Conservation (phyloP, 805 yeast genomes). For the Cyberlindnera sargentensis region DNA sequence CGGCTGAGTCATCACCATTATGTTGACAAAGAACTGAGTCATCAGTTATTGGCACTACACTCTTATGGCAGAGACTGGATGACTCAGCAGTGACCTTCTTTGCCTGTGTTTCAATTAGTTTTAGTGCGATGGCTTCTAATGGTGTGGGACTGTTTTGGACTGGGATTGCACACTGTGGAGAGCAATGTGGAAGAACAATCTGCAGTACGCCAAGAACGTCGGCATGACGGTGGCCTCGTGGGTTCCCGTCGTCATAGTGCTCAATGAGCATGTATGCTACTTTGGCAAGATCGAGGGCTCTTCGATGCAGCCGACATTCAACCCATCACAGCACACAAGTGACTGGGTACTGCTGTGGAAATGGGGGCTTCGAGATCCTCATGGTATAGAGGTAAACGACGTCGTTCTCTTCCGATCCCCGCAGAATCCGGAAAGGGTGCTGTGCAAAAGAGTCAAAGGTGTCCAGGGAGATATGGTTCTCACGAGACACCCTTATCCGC, state of each 20-base stretch:
- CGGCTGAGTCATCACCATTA: too few relatives aligned
- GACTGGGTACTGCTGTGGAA: slow-evolving; percentile 71
- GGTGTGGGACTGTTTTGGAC: too few relatives aligned
- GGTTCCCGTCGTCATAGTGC: slow-evolving; percentile 72
- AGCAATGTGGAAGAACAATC: background rate
- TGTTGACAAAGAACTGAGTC: too few relatives aligned
- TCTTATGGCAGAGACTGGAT: too few relatives aligned
- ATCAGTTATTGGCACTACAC: too few relatives aligned
- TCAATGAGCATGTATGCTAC: slow-evolving; percentile 65
- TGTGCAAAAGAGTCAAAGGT: slow-evolving; percentile 76
- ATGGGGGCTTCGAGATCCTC: slow-evolving; percentile 42
- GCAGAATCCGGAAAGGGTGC: slow-evolving; percentile 62
- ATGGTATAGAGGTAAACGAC: slow-evolving; percentile 52
- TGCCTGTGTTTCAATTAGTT: too few relatives aligned
- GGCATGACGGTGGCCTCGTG: slow-evolving; percentile 34
- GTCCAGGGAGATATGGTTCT: slow-evolving; percentile 61
- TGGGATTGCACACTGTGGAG: too few relatives aligned
- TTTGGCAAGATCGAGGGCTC: slow-evolving; percentile 70
- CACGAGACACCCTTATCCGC: slow-evolving; percentile 64
- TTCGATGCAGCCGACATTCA: slow-evolving; percentile 87
- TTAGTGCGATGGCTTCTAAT: too few relatives aligned
- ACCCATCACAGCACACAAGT: slow-evolving; percentile 47
- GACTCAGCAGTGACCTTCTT: too few relatives aligned
- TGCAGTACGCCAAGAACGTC: background rate
- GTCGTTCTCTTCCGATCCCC: slow-evolving; percentile 78